phyloP scores from a whole-genome alignment of 495 filamentous ascomycete species.

The Aspergillus steynii region DNA sequence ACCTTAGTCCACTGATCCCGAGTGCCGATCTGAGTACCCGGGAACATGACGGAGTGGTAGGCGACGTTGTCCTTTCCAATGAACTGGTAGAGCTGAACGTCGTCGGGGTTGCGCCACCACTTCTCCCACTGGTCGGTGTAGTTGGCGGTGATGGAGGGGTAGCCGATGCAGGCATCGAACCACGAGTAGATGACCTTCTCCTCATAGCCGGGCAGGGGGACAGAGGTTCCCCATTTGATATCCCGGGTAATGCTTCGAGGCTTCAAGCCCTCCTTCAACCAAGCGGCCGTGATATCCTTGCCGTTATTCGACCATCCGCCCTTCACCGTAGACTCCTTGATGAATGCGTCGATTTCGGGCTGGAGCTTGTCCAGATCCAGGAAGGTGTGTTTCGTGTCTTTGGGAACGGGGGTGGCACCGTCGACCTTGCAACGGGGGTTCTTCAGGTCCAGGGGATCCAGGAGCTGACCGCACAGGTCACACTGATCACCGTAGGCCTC shows the following conservation, averaged over 20 bases:
- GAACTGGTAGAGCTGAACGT: conserved; percentile 94
- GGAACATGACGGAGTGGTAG: conserved; percentile 92
- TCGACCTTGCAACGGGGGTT: conserved; percentile 76
- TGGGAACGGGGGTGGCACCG: conserved; percentile 69
- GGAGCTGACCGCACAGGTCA: conserved; percentile 78
- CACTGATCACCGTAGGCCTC: conserved; percentile 87
- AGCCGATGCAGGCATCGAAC: conserved; percentile 98
- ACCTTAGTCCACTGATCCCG: conserved; percentile 87
- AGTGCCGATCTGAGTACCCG: conserved; percentile 81
- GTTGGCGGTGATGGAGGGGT: conserved; percentile 90
- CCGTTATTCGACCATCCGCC: conserved; percentile 80
- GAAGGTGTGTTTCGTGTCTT: conserved; percentile 73
- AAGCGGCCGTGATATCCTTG: conserved; percentile 66
- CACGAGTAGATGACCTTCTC: conserved; percentile 94
- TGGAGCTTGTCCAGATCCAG: conserved; percentile 79
- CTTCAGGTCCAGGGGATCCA: conserved; percentile 70
- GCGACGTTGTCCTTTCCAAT: conserved; percentile 98
- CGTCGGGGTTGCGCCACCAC: conserved; percentile 91
- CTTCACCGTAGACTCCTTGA: conserved; percentile 55
- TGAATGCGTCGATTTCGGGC: conserved; percentile 70
- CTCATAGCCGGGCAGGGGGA: conserved; percentile 64
- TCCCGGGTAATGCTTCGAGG: conserved; percentile 89
- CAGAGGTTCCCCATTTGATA: conserved; percentile 82
- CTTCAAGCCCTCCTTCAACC: conserved; percentile 80
- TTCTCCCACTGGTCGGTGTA: conserved; percentile 90